Conservation (phyloP, 2,329 filamentous ascomycete species). For the Diplodia sapinea region DNA sequence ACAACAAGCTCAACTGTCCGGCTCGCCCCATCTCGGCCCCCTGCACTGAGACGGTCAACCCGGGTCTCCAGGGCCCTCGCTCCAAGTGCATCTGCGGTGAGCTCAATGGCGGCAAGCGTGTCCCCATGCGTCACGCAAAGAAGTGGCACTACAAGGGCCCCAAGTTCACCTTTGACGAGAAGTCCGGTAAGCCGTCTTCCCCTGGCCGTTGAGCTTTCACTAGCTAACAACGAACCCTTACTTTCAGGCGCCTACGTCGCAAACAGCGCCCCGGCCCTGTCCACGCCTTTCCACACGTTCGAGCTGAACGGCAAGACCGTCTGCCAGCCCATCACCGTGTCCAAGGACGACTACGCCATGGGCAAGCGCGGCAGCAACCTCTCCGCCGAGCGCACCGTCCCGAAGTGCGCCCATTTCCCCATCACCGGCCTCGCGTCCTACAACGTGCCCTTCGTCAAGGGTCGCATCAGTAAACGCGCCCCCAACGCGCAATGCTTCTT, state of each 20-base stretch:
- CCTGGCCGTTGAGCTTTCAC: no score
- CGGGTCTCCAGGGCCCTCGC: background rate
- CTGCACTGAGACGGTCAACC: background rate
- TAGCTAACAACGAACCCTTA: background rate
- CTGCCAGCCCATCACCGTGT: background rate
- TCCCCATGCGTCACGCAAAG: background rate
- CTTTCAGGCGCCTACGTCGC: background rate
- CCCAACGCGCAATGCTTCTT: background rate
- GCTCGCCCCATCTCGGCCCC: constrained; percentile 6
- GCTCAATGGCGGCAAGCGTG: constrained; percentile 1
- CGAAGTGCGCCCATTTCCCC: constrained; percentile 23
- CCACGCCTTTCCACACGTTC: background rate
- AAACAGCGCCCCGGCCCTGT: background rate
- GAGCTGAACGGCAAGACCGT: background rate
- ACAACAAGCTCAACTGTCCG: constrained; percentile 4
- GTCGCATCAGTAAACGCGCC: background rate
- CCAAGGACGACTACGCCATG: background rate
- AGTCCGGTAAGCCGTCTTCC: background rate
- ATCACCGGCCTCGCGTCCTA: background rate
- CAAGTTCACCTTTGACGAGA: background rate
- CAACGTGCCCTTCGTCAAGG: constrained; percentile 1
- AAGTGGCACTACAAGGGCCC: constrained; percentile 7
- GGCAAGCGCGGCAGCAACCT: background rate
- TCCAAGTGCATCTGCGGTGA: constrained; percentile 22
- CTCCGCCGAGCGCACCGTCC: constrained; percentile 15